Evolutionary conservation across 179 eudicot species (phyloP), one percentile per base, ranked within the genome.

Genomic region (Silene coronaria): DNA sequence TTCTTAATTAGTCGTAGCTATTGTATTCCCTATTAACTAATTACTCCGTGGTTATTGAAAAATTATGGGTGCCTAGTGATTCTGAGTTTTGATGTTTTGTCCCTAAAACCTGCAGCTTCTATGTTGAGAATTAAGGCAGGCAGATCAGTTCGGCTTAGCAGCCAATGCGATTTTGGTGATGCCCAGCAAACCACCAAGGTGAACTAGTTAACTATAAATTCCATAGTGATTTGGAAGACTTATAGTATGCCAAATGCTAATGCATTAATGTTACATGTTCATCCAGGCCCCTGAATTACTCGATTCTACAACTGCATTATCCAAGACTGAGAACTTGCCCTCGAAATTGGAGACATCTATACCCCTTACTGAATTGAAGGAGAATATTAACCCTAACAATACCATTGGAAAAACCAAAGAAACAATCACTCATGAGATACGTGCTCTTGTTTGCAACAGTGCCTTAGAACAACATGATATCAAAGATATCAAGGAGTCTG

Each of bases 111-210:
- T 82, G 84, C 91, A 95, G 99, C 99, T 71, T 85, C 87, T 81
- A 93, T 89, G 93, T 77, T 87, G 76, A 89, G 86, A 84, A 89
- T 95, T 60, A 95, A 88, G 86, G 78, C 90, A 19, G 80, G 80
- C 34, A 85, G 97, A 85, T 76, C 89, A 67, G 86, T 87, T 81
- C 86, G 85, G 77, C 74, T 86, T 65, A 89, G 81, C 59, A 89
- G 78, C 79, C 77, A 85, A 51, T 89, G 97, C 73, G 91, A 92
- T 79, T 95, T 92, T 53, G 80, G 81, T 13, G 87, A 89, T 62
- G 84, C 87, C 0, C 89, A 84, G 51, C 79, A 84, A 78, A 26
- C 64, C 67, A 58, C 79, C 14, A 86, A 87, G 90, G 93, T 92
- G 73, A 72, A 67, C 1, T 51, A 38, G 30, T 1, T 62, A 24